A percentile compares a stretch with the other conserved stretches of the same genome.
Conservation (phyloP, 306 rosid species). For the Cicer cuneatum region DNA sequence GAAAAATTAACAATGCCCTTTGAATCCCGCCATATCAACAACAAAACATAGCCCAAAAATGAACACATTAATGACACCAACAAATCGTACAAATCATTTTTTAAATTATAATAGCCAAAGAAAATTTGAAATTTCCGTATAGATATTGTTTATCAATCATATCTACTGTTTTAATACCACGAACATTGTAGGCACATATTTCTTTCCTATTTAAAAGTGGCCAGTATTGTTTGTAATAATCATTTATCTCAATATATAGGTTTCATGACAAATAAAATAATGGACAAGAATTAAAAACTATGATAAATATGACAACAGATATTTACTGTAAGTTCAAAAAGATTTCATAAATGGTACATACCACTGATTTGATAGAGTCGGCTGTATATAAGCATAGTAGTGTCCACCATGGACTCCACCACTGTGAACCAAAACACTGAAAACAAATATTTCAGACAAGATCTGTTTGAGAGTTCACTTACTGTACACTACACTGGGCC, state of each 20-base stretch:
- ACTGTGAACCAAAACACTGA: constrained; percentile 94
- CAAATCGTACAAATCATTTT: constrained; percentile 7
- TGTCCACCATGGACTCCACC: constrained; percentile 99
- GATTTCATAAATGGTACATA: constrained; percentile 45
- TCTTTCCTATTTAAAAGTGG: not conserved
- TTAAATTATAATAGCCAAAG: not conserved
- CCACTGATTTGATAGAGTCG: constrained; percentile 92
- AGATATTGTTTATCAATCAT: not conserved
- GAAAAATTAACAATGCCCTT: constrained; percentile 7
- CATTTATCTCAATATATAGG: not conserved
- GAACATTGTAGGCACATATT: not conserved
- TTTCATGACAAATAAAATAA: constrained; percentile 29
- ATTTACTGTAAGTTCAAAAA: constrained; percentile 16
- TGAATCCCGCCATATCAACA: constrained; percentile 10
- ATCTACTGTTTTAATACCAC: not conserved
- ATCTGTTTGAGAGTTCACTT: too few relatives aligned
- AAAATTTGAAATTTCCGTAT: not conserved
- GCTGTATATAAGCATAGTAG: constrained; percentile 91
- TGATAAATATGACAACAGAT: constrained; percentile 5
- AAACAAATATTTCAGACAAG: constrained; percentile 44
- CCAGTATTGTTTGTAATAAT: not conserved
- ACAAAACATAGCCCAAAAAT: constrained; percentile 11
- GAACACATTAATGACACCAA: constrained; percentile 5
- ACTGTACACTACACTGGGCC: too few relatives aligned
- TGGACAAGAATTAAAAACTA: constrained; percentile 15